phyloP scores from a whole-genome alignment of 257 asterid genomes.

The Anisodus tanguticus region DNA sequence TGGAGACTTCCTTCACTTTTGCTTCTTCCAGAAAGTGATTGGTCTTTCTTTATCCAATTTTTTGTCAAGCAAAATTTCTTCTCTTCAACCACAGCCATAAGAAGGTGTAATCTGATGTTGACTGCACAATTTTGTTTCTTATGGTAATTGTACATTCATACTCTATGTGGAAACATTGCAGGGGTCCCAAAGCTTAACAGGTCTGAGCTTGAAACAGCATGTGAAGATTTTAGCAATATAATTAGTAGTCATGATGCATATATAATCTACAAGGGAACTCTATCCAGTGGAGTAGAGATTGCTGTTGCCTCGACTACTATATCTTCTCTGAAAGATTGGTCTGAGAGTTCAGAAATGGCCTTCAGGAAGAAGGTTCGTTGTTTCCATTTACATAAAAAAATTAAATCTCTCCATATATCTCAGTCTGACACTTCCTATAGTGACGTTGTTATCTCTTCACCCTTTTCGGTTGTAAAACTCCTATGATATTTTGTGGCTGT shows the following conservation, averaged over 20 bases:
- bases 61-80: no score
- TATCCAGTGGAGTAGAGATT: constrained; percentile 93
- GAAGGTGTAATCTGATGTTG: no score
- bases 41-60: no score
- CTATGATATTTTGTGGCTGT: not conserved
- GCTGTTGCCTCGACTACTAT: constrained; percentile 77
- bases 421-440: not conserved
- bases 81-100: no score
- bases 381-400: not conserved
- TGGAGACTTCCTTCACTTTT: no score
- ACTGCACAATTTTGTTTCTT: no score
- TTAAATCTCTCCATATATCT: not conserved
- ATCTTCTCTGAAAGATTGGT: constrained; percentile 68
- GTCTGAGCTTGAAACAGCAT: constrained; percentile 80
- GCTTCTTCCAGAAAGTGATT: no score
- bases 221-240: constrained; percentile 97
- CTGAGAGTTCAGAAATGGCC: constrained; percentile 64
- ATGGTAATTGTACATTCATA: no score
- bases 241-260: constrained; percentile 49
- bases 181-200: constrained; percentile 94
- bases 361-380: constrained; percentile 75
- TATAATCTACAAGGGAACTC: constrained; percentile 84
- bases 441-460: not conserved
- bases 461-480: not conserved
- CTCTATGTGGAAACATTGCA: constrained; percentile 30